Evolutionary conservation across 306 rosid species (phyloP), one percentile per base, ranked within the genome.

Genomic region (Vigna reflexopilosa): DNA sequence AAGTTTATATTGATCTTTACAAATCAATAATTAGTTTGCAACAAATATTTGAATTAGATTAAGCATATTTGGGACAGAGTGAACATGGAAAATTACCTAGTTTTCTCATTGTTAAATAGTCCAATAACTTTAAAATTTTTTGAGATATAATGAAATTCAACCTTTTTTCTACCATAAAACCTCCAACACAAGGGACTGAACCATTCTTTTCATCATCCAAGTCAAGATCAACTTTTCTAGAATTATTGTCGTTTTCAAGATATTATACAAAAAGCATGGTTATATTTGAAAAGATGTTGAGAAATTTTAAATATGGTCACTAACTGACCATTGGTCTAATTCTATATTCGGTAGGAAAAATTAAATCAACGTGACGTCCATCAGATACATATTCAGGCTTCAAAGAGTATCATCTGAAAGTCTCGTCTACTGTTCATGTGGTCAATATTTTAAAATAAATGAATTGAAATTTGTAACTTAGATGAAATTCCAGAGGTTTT

Each of bases 261-360:
- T 22, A 63, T 51, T 57, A 24, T 24, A 65, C 14, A 52, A 45
- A 72, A 51, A 24, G 16, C 24, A 6, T 16, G n/a, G 19, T 62
- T 42, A 26, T 45, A n/a, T n/a, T 6, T 7, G 32, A 62, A 19
- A 44, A 62, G 64, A 7, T 16, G 28, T 20, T 30, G 56, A 56
- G 36, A 22, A 51, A 42, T n/a, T 40, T 51, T 58, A 20, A 72
- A 17, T 82, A 24, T 15, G 69, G 64, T 44, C 55, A 62, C 38
- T 77, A 32, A 57, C 7, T 50, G 68, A 71, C 69, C 47, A 56
- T 32, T 56, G n/a, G 78, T 48, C 77, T 72, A 56, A 74, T 50
- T 75, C 65, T 64, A 77, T 68, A 49, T 77, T 77, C 20, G 16
- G 54, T 78, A 66, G 80, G 40, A 72, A 16, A 40, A 22, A 36